These are phyloP conservation scores for Lodderomyces parapsilosis DNA, from an alignment of 1,139 yeast genomes.

Conservation along the genomic window DNA sequence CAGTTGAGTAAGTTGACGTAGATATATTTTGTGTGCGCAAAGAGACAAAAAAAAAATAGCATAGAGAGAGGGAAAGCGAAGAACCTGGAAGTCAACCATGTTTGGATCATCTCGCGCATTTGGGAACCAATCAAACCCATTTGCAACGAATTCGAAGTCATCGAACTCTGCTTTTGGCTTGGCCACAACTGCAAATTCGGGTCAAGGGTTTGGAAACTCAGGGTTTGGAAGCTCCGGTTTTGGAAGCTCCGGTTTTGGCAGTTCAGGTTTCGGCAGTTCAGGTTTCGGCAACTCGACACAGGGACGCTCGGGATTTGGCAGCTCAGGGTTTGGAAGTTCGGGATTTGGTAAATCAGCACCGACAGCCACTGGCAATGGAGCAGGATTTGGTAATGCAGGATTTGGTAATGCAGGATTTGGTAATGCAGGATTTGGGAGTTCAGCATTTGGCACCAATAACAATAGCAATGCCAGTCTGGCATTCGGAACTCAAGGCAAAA, in stretches of 20 bases:
- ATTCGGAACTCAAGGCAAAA: not conserved
- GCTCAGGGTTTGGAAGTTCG: constrained; percentile 3
- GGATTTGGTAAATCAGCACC: constrained; percentile 10
- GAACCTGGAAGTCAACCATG: too few species aligned
- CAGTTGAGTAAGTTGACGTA: too few species aligned
- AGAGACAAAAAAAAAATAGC: not conserved
- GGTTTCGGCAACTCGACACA: constrained; percentile 5
- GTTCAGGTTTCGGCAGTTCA: constrained; percentile 5
- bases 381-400: constrained; percentile 10
- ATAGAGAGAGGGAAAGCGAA: too few species aligned
- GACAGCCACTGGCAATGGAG: constrained; percentile 1
- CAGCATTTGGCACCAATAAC: constrained; percentile 2
- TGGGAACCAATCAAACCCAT: constrained; percentile 13
- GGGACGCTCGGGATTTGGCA: constrained; percentile 5
- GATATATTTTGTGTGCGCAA: not conserved
- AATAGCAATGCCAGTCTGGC: not conserved
- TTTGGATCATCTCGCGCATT: constrained; percentile 17
- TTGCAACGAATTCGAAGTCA: constrained; percentile 12
- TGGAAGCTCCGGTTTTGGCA: constrained; percentile 13
- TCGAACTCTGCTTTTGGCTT: constrained; percentile 7
- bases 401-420: constrained; percentile 6
- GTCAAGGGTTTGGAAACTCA: constrained; percentile 14
- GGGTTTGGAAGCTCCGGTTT: constrained; percentile 11
- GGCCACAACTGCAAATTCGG: constrained; percentile 10
- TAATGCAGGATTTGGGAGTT: constrained; percentile 7